Conservation (phyloP, 331 rosid species). For the Stylosanthes scabra region DNA sequence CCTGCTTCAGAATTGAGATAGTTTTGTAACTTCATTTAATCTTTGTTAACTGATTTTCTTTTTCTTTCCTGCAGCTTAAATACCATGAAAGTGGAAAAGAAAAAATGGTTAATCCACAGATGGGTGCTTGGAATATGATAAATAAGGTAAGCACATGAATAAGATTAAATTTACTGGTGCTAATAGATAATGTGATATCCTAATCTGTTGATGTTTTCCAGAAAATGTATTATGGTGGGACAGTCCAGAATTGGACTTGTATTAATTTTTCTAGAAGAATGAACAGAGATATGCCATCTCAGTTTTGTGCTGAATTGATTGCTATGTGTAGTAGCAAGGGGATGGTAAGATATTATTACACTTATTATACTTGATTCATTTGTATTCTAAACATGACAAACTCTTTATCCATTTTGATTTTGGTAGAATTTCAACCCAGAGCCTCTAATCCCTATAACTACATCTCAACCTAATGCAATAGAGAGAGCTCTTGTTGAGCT, state of each 20-base stretch:
- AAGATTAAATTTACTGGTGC: neutral
- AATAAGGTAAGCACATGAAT: conserved; percentile 54
- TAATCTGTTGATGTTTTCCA: conserved; percentile 32
- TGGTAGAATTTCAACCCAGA: conserved; percentile 24
- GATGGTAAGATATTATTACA: conserved; percentile 42
- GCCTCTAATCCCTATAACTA: conserved; percentile 35
- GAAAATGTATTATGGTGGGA: conserved; percentile 80
- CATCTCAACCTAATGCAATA: neutral
- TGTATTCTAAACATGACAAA: neutral
- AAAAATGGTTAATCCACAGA: conserved; percentile 51
- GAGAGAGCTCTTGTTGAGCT: conserved; percentile 33
- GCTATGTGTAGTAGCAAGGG: conserved; percentile 61
- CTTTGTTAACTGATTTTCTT: neutral
- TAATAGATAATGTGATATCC: neutral
- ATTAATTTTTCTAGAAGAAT: conserved; percentile 54
- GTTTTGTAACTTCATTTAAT: neutral
- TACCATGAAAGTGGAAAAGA: conserved; percentile 62
- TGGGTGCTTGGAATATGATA: conserved; percentile 96
- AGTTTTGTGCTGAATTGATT: conserved; percentile 48
- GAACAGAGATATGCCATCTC: neutral
- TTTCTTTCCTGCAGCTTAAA: conserved; percentile 56
- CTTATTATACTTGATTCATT: neutral
- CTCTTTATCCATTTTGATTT: neutral
- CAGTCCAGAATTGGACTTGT: conserved; percentile 58
- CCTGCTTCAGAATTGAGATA: neutral